Conservation (phyloP, 495 filamentous ascomycete genomes). For the Neurospora sp. region DNA sequence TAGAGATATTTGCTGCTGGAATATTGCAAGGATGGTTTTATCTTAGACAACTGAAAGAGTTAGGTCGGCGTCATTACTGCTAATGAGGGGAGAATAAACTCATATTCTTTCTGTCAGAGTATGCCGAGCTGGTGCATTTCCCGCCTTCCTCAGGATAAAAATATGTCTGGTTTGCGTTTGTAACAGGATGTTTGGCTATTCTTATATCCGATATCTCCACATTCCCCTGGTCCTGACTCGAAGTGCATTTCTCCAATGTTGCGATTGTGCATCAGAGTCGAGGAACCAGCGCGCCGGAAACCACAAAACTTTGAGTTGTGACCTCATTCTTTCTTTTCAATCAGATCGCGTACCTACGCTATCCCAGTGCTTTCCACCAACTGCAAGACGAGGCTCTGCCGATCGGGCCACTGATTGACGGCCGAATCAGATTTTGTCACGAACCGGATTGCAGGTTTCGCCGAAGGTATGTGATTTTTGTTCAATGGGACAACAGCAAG, state of each 20-base stretch:
- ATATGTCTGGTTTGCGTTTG: not conserved
- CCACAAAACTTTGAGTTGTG: not conserved
- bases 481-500: not conserved
- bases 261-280: not conserved
- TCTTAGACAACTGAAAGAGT: not conserved
- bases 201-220: not conserved
- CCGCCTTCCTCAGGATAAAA: not conserved
- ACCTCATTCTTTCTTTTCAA: not conserved
- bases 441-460: too few relatives aligned
- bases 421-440: not conserved
- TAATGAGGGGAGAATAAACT: not conserved
- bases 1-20: not conserved
- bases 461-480: too few relatives aligned
- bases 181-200: not conserved
- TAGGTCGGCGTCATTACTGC: not conserved
- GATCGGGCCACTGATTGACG: not conserved
- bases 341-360: not conserved
- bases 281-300: not conserved
- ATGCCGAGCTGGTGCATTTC: not conserved
- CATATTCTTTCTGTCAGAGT: not conserved
- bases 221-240: not conserved
- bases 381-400: not conserved
- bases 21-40: not conserved
- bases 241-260: not conserved
- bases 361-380: not conserved